Evolutionary conservation across 148 eudicot genomes (phyloP), one percentile per base, ranked within the genome.

Genomic region (Camellia granthamiana): DNA sequence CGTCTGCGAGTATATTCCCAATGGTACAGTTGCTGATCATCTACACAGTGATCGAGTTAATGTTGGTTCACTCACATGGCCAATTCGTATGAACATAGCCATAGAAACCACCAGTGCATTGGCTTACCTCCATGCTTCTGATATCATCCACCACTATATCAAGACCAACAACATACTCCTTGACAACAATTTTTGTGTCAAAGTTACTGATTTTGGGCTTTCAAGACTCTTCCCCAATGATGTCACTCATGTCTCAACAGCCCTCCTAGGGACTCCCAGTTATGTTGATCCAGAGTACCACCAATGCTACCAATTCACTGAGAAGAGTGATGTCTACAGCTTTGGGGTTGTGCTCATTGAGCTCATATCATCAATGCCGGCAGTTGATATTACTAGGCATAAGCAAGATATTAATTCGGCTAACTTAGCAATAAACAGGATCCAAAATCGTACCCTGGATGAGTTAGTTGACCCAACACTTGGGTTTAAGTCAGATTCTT

Each of bases 231-330:
- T 85, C 54, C 88, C 88, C 14, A 74, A 66, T 59, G 84, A 83
- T 65, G 83, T 75, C 0, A 88, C 86, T 51, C 90, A 88, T 79
- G 74, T 88, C 83, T 88, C 90, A 4, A 85, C 90, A 12, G 80
- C 83, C 59, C 90, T 88, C 18, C 90, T 85, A 77, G 90, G 90
- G 21, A 88, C 90, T 42, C 90, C 90, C 0, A 88, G 90, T 41
- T 88, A 88, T 75, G 88, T 88, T 47, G 90, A 88, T 78, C 90
- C 88, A 0, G 88, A 85, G 70, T 88, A 88, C 73, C 82, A 88
- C 73, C 86, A 85, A 10, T 88, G 88, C 77, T 88, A 85, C 76
- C 90, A 85, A 54, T 30, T 88, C 55, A 88, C 90, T 16, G 79
- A 72, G 16, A 88, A 88, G 67, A 88, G 90, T 61, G 90, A 88